A percentile compares a stretch with the other conserved stretches of the same genome.
Conservation (phyloP, 225 moss, liverwort and hornwort genomes). For the Marchantia polymorpha region DNA sequence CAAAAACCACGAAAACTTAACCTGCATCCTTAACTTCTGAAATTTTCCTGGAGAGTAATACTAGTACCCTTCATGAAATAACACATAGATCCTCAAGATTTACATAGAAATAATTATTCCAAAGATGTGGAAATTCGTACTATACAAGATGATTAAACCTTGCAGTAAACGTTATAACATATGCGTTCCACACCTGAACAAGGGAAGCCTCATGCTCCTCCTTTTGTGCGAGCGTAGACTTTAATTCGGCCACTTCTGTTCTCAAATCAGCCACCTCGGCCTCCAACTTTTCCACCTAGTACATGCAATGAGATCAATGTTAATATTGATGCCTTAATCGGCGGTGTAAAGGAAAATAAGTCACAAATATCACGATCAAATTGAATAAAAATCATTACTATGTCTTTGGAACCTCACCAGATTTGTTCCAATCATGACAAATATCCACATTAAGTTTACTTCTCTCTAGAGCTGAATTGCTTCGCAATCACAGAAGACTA, state of each 20-base stretch:
- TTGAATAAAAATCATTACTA: too few species aligned
- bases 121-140: too few species aligned
- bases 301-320: neutral
- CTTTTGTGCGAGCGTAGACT: constrained; percentile 57
- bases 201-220: constrained; percentile 71
- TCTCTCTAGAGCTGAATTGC: neutral
- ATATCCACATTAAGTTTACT: neutral
- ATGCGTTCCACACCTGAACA: constrained; percentile 47
- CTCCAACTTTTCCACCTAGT: constrained; percentile 61
- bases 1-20: too few species aligned
- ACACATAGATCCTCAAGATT: too few species aligned
- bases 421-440: too few species aligned
- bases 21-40: too few species aligned
- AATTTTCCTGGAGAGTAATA: too few species aligned
- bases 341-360: neutral
- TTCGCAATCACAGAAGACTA: neutral
- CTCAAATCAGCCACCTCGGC: constrained; percentile 58
- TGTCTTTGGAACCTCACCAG: too few species aligned
- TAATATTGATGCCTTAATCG: neutral
- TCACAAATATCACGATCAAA: neutral
- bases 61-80: too few species aligned
- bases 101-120: too few species aligned
- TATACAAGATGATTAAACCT: too few species aligned
- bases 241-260: constrained; percentile 51
- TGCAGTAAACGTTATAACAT: neutral